A percentile compares a stretch with the other conserved stretches of the same genome.
Conservation (phyloP, 768 basidiomycete species). For the Multifurca ochricompacta region DNA sequence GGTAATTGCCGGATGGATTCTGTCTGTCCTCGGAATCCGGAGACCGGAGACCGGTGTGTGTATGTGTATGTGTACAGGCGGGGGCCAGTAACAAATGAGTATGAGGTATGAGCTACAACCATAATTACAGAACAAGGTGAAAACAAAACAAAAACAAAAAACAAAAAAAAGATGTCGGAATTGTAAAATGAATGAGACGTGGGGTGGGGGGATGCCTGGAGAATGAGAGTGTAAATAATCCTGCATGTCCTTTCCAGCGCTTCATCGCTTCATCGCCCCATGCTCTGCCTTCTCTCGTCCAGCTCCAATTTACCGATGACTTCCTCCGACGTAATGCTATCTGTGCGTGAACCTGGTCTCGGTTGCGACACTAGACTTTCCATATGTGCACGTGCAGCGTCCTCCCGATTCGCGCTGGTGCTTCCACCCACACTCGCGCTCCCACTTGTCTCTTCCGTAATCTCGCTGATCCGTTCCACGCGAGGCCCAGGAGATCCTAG, state of each 20-base stretch:
- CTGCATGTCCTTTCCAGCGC: constrained; percentile 2
- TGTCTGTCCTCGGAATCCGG: too few species aligned
- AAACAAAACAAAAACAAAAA: background rate
- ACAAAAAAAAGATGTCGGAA: background rate
- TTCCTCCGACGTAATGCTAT: constrained; percentile 40
- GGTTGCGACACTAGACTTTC: constrained; percentile 19
- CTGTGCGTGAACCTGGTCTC: constrained; percentile 31
- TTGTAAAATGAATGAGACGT: background rate
- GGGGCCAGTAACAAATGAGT: too few species aligned
- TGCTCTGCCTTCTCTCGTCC: constrained; percentile 23
- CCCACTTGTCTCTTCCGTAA: constrained; percentile 13
- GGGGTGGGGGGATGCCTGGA: too few species aligned
- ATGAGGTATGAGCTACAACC: constrained; percentile 17
- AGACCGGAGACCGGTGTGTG: too few species aligned
- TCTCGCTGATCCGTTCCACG: constrained; percentile 20
- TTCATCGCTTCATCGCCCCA: constrained; percentile 2
- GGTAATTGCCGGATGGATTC: too few species aligned
- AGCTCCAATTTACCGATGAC: constrained; percentile 50
- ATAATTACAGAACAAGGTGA: constrained; percentile 8
- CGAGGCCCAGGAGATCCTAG: constrained; percentile 9
- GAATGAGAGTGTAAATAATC: background rate
- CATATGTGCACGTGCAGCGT: constrained; percentile 18
- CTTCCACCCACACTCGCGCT: constrained; percentile 9
- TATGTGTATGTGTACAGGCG: too few species aligned
- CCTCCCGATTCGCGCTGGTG: constrained; percentile 14